A percentile compares a stretch with the other conserved stretches of the same genome.
phyloP scores from a whole-genome alignment of 2,329 filamentous ascomycete genomes.

The Lachnellula hyalina region DNA sequence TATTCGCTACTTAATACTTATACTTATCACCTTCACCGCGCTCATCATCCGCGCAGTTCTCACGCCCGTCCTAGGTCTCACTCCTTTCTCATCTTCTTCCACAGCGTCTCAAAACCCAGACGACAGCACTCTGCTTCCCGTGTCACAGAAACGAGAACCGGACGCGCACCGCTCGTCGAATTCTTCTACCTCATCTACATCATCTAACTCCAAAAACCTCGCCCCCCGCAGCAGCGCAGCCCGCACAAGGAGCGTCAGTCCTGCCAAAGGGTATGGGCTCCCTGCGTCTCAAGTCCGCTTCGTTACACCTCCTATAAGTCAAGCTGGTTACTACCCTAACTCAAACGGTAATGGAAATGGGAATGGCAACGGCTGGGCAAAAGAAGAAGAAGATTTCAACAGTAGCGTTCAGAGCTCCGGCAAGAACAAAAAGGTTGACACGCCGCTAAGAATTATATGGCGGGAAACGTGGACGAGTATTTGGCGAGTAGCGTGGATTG shows the following conservation, averaged over 20 bases:
- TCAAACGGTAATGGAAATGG: slow-evolving; percentile 14
- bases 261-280: slow-evolving; percentile 27
- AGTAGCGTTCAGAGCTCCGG: not conserved
- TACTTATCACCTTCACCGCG: slow-evolving; percentile 46
- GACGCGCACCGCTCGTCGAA: slow-evolving; percentile 17
- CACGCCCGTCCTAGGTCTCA: slow-evolving; percentile 48
- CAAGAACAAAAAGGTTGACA: slow-evolving; percentile 6
- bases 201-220: slow-evolving; percentile 19
- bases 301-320: slow-evolving; percentile 16
- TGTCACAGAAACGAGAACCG: slow-evolving; percentile 1
- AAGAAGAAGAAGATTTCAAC: not conserved
- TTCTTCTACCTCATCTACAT: slow-evolving; percentile 28
- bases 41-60: slow-evolving; percentile 52
- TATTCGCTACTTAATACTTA: slow-evolving; percentile 66
- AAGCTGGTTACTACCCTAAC: slow-evolving; percentile 8
- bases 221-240: slow-evolving; percentile 24
- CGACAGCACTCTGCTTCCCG: slow-evolving; percentile 20
- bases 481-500: slow-evolving; percentile 59
- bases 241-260: slow-evolving; percentile 25
- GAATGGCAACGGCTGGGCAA: slow-evolving; percentile 7
- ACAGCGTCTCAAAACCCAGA: not conserved
- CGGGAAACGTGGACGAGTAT: slow-evolving; percentile 58
- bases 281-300: slow-evolving; percentile 20
- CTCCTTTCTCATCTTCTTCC: slow-evolving; percentile 18
- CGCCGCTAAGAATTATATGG: slow-evolving; percentile 43